Evolutionary conservation across 2,329 filamentous ascomycete species (phyloP), one percentile per base, ranked within the genome.

Genomic region (Penicillium psychrosexuale): DNA sequence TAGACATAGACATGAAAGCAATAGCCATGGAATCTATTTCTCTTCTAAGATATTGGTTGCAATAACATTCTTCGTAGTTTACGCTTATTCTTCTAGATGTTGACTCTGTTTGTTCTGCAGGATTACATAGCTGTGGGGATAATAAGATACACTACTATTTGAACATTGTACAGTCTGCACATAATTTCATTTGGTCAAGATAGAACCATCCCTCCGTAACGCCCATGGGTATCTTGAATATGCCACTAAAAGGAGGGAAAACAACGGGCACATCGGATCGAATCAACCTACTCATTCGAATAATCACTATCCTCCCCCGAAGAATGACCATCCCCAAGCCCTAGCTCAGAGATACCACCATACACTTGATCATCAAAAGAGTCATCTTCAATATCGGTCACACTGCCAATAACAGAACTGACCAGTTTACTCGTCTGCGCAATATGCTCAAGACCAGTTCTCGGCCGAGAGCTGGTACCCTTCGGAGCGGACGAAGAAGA

Each of bases 401-500:
- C 33, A 22, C 39, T 38, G 19, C 47, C 47, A n/a, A 55, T 45
- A 40, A 40, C 52, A 39, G 47, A 51, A 33, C 69, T 73, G 28
- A 77, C 73, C 31, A 77, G 58, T n/a, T 67, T 71, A 36, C 74
- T 76, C 12, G 63, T 71, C 57, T 73, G 75, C 13, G 70, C 61
- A 2, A 75, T 64, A 22, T 67, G 63, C 3, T 59, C 62, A 56
- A 76, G 73, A 13, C 34, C 50, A 17, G 40, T 47, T 38, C 56
- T 58, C 19, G 24, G 34, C 2, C 8, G 12, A 12, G 36, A 5
- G 3, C 24, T 34, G 5, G 37, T 38, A 22, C 13, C 27, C 8
- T 15, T 49, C 17, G 56, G 45, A 33, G 11, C 38, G 5, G 37
- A 44, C 5, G 47, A 47, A 28, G 22, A 43, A 34, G 47, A 27